Evolutionary conservation across 371 early-diverging fungal genomes (phyloP), one percentile per base, ranked within the genome.

Genomic region (Furculomyces boomerangus): DNA sequence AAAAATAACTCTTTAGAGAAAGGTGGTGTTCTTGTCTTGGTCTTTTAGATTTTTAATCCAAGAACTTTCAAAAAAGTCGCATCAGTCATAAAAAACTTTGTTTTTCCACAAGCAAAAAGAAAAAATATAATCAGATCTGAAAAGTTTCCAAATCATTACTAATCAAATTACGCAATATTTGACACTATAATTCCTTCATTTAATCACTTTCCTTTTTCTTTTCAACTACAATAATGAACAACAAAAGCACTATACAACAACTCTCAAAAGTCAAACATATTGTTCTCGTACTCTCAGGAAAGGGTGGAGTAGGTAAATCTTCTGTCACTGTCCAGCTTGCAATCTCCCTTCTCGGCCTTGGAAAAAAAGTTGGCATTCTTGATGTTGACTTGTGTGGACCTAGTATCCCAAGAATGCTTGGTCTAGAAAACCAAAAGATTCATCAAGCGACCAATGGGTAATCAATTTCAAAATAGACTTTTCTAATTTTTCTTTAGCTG

Each of bases 381-480:
- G 99, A 99, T 67, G 80, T 99, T 57, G 99, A 99, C 70, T 79
- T 99, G 32, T 93, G 91, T 64, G 99, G 99, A 0, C 99, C 99
- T 1, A 94, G 94, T 27, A 80, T 94, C 20, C 92, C 93, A 16
- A 80, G 79, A 28, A 90, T 93, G 72, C 79, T 93, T 65, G 95
- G 93, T 0, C 66, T 91, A 22, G 89, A 84, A 31, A 60, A 59
- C 30, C 51, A 53, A 18, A 62, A 57, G 58, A 63, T 64, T 45
- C 71, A 71, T 57, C 68, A 65, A 35, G 68, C 71, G 2, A 58
- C 67, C 26, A 60, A 63, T 0, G 71, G 55, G 53, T 57, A 28
- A 28, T 37, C 32, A 84, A 86, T 62, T 81, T 77, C 87, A 30
- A 87, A 86, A 61, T 79, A 79, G 80, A 77, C 47, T 68, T 71